Evolutionary conservation across 495 filamentous ascomycete genomes (phyloP), one percentile per base, ranked within the genome.

Genomic region (Neurospora cerealis): DNA sequence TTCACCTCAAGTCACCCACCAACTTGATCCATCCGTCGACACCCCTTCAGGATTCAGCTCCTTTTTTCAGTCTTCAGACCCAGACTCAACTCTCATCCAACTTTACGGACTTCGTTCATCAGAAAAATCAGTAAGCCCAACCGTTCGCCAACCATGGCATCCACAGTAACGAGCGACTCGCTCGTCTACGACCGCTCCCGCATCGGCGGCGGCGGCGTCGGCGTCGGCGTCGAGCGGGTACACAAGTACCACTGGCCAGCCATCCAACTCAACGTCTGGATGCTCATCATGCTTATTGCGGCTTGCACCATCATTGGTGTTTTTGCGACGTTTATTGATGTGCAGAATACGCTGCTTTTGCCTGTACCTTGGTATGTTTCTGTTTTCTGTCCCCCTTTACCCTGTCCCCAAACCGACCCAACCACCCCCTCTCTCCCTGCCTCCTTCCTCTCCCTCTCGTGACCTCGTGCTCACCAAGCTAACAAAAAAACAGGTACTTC

Each of bases 211-310:
- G n/a, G n/a, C 44, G n/a, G 3, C 9, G 44, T n/a, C 44, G 44
- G 46, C 46, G 73, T 78, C 72, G 74, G 85, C 60, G 75, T 40
- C 38, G 37, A 83, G 54, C 84, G 84, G 41, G 85, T 89, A 40
- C 89, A 92, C 74, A 89, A 88, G 74, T 98, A 97, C 86, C 91
- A 91, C 87, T 99, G 96, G 96, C 96, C 96, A 3, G 93, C 96
- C 78, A 83, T 92, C 72, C 93, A 96, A 80, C 88, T 99, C 71
- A 97, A 97, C 80, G 83, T 98, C 76, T 97, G 96, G 93, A 91
- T 96, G 75, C 86, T 98, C 75, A 87, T 96, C 76, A 94, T 98
- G 84, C 86, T 98, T 1, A 88, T 91, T 1, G 90, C 92, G 7
- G 90, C 91, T 1, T 88, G 91, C 73, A 91, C 90, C 72, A 92